Percentiles rank a stretch among this genome's conserved stretches.
Evolutionary conservation across 306 rosid species (phyloP).

Genomic region (Malus sylvestris): DNA sequence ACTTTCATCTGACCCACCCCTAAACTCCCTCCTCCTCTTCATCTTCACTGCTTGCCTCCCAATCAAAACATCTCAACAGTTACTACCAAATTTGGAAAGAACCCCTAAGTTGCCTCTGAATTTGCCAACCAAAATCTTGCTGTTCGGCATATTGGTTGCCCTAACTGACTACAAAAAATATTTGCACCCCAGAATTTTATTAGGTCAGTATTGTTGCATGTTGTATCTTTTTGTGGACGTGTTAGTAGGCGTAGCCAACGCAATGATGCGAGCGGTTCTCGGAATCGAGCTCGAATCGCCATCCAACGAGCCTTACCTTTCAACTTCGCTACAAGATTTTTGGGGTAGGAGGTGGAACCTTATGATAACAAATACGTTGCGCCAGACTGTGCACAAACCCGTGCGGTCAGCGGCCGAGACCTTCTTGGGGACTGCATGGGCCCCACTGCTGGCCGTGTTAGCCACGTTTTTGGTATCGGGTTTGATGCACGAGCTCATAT

Average conservation of each 20-base stretch:
- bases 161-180: not conserved
- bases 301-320: slow-evolving; percentile 25
- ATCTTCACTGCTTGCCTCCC: slow-evolving; percentile 20
- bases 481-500: slow-evolving; percentile 27
- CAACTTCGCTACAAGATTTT: slow-evolving; percentile 29
- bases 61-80: not conserved
- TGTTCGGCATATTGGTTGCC: not conserved
- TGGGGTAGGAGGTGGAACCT: slow-evolving; percentile 34
- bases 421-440: not conserved
- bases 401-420: not conserved
- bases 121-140: slow-evolving; percentile 16
- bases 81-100: not conserved
- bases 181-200: not conserved
- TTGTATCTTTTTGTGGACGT: slow-evolving; percentile 19
- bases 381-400: slow-evolving; percentile 15
- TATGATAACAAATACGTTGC: slow-evolving; percentile 13
- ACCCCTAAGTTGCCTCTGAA: slow-evolving; percentile 12
- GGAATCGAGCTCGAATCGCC: slow-evolving; percentile 24
- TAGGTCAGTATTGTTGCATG: not conserved
- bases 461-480: slow-evolving; percentile 26
- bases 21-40: slow-evolving; percentile 10
- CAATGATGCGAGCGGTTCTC: not conserved
- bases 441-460: not conserved
- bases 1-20: slow-evolving; percentile 16
- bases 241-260: slow-evolving; percentile 9